Evolutionary conservation across 108 stramenopile genomes (phyloP), one percentile per base, ranked within the genome.

Genomic region (Pseudonitzschia pungens): DNA sequence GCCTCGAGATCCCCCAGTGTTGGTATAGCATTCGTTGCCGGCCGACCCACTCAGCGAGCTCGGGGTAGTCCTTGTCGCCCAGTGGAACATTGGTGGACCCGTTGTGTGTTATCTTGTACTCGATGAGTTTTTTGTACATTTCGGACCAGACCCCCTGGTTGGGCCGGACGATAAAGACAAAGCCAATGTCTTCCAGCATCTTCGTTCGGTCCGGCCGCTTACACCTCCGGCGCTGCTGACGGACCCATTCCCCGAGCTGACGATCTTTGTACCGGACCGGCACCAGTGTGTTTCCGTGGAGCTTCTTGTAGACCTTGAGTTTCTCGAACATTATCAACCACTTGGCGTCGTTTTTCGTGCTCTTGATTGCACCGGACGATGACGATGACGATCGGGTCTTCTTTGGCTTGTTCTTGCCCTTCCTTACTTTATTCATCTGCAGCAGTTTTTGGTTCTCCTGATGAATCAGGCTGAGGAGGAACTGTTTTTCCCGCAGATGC

Each of bases 211-310:
- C 24, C 24, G 10, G 14, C n/a, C 53, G n/a, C 24, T 21, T 54
- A 14, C 24, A 54, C 14, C n/a, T 54, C n/a, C n/a, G 22, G 24
- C 53, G 53, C 24, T 54, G 53, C 24, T 21, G n/a, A 8, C 53
- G 53, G n/a, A 54, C 53, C 53, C 53, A 54, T 54, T 54, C 53
- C 4, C 53, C 53, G 5, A 54, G 53, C 53, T 54, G n/a, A 15
- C 22, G 53, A 14, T 54, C 24, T 15, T 54, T 54, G 12, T 54
- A 54, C 7, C 22, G 53, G 53, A 24, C 24, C 24, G 53, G 53
- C 24, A 54, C 53, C 53, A 54, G 8, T 0, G 53, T 54, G 22
- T 54, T 14, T 54, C 53, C 53, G 24, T 54, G 53, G 8, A 15
- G 10, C 8, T 9, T 14, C 53, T 54, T 54, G 6, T 54, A 54